phyloP scores from a whole-genome alignment of 768 basidiomycete species.

The Boletus pseudo-olivaceus region DNA sequence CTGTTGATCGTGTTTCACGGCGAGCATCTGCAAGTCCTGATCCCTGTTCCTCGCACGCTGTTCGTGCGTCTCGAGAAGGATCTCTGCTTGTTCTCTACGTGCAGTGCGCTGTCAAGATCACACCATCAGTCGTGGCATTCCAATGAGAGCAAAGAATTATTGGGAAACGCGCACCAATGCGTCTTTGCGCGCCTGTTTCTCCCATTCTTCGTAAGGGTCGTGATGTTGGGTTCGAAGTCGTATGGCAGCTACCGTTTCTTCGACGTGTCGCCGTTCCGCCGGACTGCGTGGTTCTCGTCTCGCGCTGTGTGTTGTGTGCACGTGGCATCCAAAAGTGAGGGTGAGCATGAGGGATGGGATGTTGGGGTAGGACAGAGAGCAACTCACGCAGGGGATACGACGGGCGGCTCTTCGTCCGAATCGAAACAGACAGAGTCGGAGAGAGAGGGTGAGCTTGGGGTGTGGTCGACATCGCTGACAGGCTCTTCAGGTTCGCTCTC shows the following conservation, averaged over 20 bases:
- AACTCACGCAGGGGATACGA: slow-evolving; percentile 34
- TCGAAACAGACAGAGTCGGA: slow-evolving; percentile 40
- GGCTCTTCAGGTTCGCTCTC: slow-evolving; percentile 31
- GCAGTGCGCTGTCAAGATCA: slow-evolving; percentile 34
- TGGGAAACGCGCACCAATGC: slow-evolving; percentile 37
- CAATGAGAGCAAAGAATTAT: neutral
- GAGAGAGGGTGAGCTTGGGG: slow-evolving; percentile 31
- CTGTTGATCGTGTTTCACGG: slow-evolving; percentile 46
- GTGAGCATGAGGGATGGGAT: neutral
- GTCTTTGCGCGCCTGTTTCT: slow-evolving; percentile 44
- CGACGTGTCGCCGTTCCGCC: slow-evolving; percentile 35
- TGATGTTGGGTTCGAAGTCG: slow-evolving; percentile 40
- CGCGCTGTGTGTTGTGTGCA: slow-evolving; percentile 8
- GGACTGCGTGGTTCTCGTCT: slow-evolving; percentile 22
- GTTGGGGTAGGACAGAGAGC: neutral
- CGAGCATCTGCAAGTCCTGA: slow-evolving; percentile 30
- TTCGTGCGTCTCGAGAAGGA: slow-evolving; percentile 19
- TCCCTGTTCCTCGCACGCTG: slow-evolving; percentile 4
- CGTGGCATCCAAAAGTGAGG: neutral
- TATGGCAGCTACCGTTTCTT: slow-evolving; percentile 47
- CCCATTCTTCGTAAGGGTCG: slow-evolving; percentile 51
- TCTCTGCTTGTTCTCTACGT: slow-evolving; percentile 29
- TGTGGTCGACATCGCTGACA: slow-evolving; percentile 38
- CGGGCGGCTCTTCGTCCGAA: slow-evolving; percentile 42
- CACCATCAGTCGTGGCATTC: neutral